Evolutionary conservation across 1,139 yeast genomes (phyloP).

Genomic region (Yamadazyma atmosphaerica): DNA sequence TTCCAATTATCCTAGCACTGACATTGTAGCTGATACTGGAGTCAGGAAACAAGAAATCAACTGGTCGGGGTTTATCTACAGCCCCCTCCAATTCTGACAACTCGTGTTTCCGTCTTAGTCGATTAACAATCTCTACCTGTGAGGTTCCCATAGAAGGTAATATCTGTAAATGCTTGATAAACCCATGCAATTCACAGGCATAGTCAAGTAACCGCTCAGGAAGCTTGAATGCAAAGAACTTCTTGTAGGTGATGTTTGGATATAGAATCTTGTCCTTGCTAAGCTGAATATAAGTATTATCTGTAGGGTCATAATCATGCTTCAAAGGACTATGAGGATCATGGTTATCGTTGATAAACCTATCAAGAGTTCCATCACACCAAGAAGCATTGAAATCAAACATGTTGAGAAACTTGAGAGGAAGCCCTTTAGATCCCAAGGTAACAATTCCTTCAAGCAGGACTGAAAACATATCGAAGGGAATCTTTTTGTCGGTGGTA

Average conservation of each 20-base stretch:
- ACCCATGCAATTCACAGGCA: conserved; percentile 33
- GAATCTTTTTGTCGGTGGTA: conserved; percentile 25
- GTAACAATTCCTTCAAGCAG: conserved; percentile 28
- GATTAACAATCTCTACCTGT: conserved; percentile 26
- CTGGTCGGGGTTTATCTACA: conserved; percentile 7
- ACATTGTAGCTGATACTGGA: conserved; percentile 36
- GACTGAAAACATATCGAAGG: conserved; percentile 41
- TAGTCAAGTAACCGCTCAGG: conserved; percentile 41
- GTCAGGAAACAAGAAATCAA: conserved; percentile 34
- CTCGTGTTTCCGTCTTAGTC: conserved; percentile 13
- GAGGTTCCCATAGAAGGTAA: conserved; percentile 38
- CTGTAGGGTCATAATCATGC: conserved; percentile 29
- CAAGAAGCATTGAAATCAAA: conserved; percentile 45
- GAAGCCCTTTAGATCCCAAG: conserved; percentile 12
- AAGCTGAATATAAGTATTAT: conserved; percentile 29
- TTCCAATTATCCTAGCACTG: conserved; percentile 39
- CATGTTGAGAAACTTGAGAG: conserved; percentile 32
- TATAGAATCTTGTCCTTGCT: conserved; percentile 27
- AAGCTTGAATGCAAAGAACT: conserved; percentile 39
- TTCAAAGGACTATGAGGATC: conserved; percentile 20
- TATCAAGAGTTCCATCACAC: conserved; percentile 38
- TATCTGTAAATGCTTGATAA: conserved; percentile 37
- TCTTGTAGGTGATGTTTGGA: conserved; percentile 38
- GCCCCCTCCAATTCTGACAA: conserved; percentile 3
- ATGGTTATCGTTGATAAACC: conserved; percentile 27